Evolutionary conservation across 805 yeast genomes (phyloP), one percentile per base, ranked within the genome.

Genomic region (Candida koratica): DNA sequence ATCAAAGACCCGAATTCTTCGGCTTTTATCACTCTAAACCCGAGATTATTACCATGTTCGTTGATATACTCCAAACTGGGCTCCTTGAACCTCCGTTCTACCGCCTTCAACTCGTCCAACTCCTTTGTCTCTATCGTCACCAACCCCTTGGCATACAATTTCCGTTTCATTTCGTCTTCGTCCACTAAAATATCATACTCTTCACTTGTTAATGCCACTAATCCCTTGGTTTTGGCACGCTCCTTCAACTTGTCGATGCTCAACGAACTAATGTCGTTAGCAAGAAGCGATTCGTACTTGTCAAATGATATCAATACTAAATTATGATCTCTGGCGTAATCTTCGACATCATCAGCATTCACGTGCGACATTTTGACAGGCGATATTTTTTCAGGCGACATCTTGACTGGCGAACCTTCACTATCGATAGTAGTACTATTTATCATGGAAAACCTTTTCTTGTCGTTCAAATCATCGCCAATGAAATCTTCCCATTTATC

Each of bases 401-500:
- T 18, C 5, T 44, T 45, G 1, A 39, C 32, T 6, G 46, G 41
- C 2, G 46, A 28, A 14, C 46, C 48, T 17, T 48, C 50, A 14
- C 42, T 43, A 13, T 36, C 26, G 9, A 39, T 37, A 6, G 43
- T 41, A 11, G 49, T 41, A 24, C 46, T 43, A 29, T 41, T 42
- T 11, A 45, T 23, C 39, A 41, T 41, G 4, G 48, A 37, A 15
- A 38, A 28, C 19, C 52, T 47, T 5, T 55, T 43, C 27, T 51
- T 55, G 1, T 54, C 43, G 12, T 45, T 45, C 13, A 50, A 44
- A 22, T 54, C 53, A 11, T 52, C 53, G 12, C 58, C 64, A 32
- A 64, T 52, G 41, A 60, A 66, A 34, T 64, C 64, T 38, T 65
- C 70, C 73, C 73, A 66, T 17, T 50, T 49, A 3, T 53, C 57